phyloP scores from a whole-genome alignment of 176 grass and related monocot species.

The Canna indica region DNA sequence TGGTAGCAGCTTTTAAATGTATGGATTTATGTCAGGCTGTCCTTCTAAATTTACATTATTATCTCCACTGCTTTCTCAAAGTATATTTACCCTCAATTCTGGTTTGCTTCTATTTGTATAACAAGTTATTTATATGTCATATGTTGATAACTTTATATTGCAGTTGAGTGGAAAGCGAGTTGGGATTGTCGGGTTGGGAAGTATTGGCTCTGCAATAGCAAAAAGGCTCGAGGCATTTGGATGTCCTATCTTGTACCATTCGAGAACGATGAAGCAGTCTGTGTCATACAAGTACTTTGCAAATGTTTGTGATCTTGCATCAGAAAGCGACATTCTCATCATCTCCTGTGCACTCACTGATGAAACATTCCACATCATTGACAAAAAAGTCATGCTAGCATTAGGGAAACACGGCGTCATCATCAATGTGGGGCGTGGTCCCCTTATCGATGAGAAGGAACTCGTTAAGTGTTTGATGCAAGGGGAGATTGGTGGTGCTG shows the following conservation, averaged over 20 bases:
- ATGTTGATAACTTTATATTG: not conserved
- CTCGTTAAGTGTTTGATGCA: slow-evolving; percentile 21
- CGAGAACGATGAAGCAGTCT: slow-evolving; percentile 16
- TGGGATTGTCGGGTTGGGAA: slow-evolving; percentile 55
- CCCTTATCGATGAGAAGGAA: slow-evolving; percentile 28
- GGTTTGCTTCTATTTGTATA: not conserved
- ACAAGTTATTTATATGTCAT: not conserved
- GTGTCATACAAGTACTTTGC: slow-evolving; percentile 23
- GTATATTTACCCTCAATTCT: too few species aligned
- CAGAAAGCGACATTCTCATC: slow-evolving; percentile 26
- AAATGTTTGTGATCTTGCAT: slow-evolving; percentile 5
- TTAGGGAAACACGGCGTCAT: slow-evolving; percentile 36
- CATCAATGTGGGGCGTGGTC: slow-evolving; percentile 39
- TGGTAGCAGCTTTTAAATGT: too few species aligned
- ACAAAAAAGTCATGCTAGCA: slow-evolving; percentile 27
- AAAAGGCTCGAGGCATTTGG: slow-evolving; percentile 45
- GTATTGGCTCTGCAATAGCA: slow-evolving; percentile 32
- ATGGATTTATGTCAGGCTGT: too few species aligned
- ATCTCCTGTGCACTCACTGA: slow-evolving; percentile 27
- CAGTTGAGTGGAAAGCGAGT: slow-evolving; percentile 45
- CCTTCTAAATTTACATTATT: too few species aligned
- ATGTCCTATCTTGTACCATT: slow-evolving; percentile 34
- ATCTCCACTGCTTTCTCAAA: too few species aligned
- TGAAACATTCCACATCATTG: slow-evolving; percentile 34
- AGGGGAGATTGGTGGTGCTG: slow-evolving; percentile 28